Evolutionary conservation across 2,329 filamentous ascomycete genomes (phyloP).

Genomic region (Celoporthe dispersa): DNA sequence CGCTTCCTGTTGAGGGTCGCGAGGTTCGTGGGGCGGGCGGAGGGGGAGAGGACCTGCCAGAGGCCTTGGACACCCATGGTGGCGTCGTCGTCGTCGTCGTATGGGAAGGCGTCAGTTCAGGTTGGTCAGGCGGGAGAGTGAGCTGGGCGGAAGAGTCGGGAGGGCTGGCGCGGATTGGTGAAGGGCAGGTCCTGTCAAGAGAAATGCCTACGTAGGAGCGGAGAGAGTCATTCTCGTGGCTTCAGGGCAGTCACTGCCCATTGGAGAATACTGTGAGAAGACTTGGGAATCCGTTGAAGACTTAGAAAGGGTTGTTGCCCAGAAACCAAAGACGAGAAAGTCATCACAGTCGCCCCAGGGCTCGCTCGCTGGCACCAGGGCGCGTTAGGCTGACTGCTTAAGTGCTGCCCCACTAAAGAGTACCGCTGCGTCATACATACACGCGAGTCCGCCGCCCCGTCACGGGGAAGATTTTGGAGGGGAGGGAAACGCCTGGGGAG

Average conservation of each 20-base stretch:
- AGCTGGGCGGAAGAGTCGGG: background rate
- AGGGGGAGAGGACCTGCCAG: constrained; percentile 95
- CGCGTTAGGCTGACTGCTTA: constrained; percentile 7
- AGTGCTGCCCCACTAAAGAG: background rate
- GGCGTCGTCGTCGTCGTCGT: constrained; percentile 18
- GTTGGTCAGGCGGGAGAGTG: constrained; percentile 11
- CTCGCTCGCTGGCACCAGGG: background rate
- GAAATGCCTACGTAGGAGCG: background rate
- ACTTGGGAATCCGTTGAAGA: background rate
- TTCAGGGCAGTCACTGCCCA: background rate
- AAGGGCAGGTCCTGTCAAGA: background rate
- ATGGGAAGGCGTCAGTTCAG: constrained; percentile 13
- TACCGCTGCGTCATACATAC: constrained; percentile 26
- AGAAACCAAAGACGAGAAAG: background rate
- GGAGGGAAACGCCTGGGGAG: background rate
- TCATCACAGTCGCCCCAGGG: background rate
- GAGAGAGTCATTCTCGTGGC: background rate
- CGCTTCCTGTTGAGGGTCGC: constrained; percentile 96
- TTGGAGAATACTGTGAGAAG: background rate
- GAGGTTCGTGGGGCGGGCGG: constrained; percentile 92
- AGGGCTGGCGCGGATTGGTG: background rate
- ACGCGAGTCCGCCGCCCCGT: constrained; percentile 30
- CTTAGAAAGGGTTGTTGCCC: background rate
- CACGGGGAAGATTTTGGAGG: constrained; percentile 19
- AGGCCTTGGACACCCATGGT: constrained; percentile 96